A percentile compares a stretch with the other conserved stretches of the same genome.
Evolutionary conservation across 306 rosid genomes (phyloP).

Genomic region (Castanea crenata): DNA sequence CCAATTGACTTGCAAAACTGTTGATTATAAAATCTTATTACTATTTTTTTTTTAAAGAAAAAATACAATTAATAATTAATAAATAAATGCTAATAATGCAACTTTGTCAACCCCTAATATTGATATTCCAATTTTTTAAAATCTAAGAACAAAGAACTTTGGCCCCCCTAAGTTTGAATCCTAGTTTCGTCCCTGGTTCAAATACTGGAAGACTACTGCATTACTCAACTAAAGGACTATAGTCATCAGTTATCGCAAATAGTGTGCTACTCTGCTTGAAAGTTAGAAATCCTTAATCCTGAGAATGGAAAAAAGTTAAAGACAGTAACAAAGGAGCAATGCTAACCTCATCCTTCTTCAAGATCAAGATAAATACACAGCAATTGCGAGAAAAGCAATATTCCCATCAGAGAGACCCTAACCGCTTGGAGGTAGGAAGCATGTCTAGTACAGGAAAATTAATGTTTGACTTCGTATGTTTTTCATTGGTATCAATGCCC

Average conservation of each 20-base stretch:
- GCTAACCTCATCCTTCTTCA: background rate
- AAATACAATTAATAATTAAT: too few species aligned
- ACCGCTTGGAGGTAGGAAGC: background rate
- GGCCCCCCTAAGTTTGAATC: too few species aligned
- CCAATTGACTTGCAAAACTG: too few species aligned
- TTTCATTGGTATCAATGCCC: background rate
- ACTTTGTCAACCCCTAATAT: too few species aligned
- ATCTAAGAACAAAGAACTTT: too few species aligned
- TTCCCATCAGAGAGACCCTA: background rate
- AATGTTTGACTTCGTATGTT: background rate
- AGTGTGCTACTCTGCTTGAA: background rate
- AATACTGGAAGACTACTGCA: background rate
- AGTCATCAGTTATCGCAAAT: background rate
- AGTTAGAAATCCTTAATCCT: background rate
- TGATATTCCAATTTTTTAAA: too few species aligned
- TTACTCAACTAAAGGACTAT: background rate
- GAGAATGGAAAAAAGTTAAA: background rate
- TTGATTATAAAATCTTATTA: too few species aligned
- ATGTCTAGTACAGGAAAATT: background rate
- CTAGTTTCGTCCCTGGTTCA: too few species aligned
- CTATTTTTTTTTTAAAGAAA: too few species aligned
- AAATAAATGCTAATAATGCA: too few species aligned
- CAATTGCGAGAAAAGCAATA: background rate
- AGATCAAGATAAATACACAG: background rate
- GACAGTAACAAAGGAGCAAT: background rate